Evolutionary conservation across 2,329 filamentous ascomycete species (phyloP), one percentile per base, ranked within the genome.

Genomic region (Hymenoscyphus fraxineus): DNA sequence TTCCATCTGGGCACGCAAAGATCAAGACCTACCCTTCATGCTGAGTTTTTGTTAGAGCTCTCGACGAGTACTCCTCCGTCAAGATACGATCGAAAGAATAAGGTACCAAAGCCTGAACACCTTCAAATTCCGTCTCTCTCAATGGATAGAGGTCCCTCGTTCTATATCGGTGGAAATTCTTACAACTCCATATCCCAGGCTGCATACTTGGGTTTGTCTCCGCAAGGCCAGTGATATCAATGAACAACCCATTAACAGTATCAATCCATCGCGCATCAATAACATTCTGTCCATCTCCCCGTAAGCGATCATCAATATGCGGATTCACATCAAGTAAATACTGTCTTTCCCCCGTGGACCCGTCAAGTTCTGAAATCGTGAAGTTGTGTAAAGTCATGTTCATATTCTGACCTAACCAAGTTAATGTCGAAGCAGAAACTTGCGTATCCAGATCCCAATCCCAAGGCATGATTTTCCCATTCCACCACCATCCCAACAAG

Each of bases 401-500:
- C 76, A 87, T 82, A 67, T 86, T 79, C 64, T 85, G 78, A 39
- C 82, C 89, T 32, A 95, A 80, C 75, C 86, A 86, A 41, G 80
- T 76, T 57, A 95, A 80, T 0, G 91, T 93, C 39, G 81, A 78
- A 63, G 83, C 84, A 19, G 87, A 85, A 35, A 95, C 87, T 77
- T 95, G 92, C 0, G 91, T 90, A 76, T 96, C 92, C 57, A 95
- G 80, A 76, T 96, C 92, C 80, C 87, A 90, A 76, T 95, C 91
- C 91, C 91, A 93, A 0, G 91, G 90, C 79, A 93, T 86, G 73
- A 91, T 87, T 77, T 86, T 78, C 54, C 81, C 83, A 74, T 92
- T 94, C 92, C 92, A 96, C 90, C 90, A 95, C 92, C 92, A 96
- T 13, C 91, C 92, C 27, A 96, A 80, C 59, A 95, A 78, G 4